phyloP scores from a whole-genome alignment of 352 stramenopile genomes.

The Pythium pectinolyticum region DNA sequence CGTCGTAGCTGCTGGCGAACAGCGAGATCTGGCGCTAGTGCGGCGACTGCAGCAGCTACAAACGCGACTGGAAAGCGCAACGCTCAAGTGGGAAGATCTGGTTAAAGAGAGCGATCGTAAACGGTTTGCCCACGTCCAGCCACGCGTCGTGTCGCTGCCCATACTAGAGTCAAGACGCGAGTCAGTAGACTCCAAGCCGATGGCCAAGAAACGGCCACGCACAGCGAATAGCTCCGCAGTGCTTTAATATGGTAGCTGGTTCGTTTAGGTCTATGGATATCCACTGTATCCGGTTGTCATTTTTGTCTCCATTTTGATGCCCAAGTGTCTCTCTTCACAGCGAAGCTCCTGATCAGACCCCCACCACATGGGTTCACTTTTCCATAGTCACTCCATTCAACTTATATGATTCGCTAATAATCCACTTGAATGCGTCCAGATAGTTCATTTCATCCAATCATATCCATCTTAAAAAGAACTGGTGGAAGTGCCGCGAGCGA shows the following conservation, averaged over 20 bases:
- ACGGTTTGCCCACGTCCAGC: constrained; percentile 29
- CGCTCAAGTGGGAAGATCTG: constrained; percentile 42
- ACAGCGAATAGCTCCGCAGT: not conserved
- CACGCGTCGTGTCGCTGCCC: constrained; percentile 33
- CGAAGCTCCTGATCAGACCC: constrained; percentile 6
- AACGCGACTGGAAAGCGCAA: constrained; percentile 33
- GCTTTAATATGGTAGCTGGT: not conserved
- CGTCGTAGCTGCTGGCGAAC: not conserved
- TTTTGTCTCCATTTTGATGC: no score
- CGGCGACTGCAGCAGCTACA: constrained; percentile 18
- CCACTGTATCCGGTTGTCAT: not conserved
- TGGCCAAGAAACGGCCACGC: not conserved
- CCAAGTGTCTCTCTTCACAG: no score
- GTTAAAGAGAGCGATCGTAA: constrained; percentile 40
- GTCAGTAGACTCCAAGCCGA: constrained; percentile 7
- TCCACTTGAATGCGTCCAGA: constrained; percentile 5
- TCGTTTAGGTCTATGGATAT: no score
- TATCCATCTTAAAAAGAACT: constrained; percentile 24
- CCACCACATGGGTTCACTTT: constrained; percentile 35
- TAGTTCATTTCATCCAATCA: constrained; percentile 28
- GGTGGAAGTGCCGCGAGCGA: constrained; percentile 9
- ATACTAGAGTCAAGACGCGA: no score
- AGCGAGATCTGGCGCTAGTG: constrained; percentile 10
- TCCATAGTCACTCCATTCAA: constrained; percentile 10
- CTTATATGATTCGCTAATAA: constrained; percentile 23